Evolutionary conservation across 1,284 basidiomycete species (phyloP), one percentile per base, ranked within the genome.

Genomic region (Microbotryomycetes sp.): DNA sequence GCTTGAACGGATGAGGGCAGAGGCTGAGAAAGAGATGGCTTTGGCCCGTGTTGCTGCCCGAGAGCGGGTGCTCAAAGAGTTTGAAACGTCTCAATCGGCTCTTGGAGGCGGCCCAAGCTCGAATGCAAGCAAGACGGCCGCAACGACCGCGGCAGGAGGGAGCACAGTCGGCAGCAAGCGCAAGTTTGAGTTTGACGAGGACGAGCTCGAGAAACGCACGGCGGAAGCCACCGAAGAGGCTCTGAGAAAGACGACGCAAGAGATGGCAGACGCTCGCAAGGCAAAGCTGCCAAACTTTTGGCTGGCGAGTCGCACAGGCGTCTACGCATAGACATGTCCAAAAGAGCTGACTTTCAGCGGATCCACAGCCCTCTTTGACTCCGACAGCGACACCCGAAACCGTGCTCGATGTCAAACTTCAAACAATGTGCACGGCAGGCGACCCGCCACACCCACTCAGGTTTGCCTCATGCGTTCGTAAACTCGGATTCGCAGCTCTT

Each of bases 211-310:
- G 64, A 77, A 77, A 31, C 79, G 89, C 6, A 82, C 87, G 26
- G 79, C 78, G 16, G 86, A 90, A 73, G 91, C 90, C 0, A 91
- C 94, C 74, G 88, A 89, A 56, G 85, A 83, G 21, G 92, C 92
- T 0, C 76, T 91, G 53, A 81, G 80, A 29, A 78, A 84, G 68
- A 89, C 96, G 47, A 89, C 91, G 73, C 80, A 80, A 27, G 92
- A 97, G 74, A 68, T 76, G 71, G 84, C 85, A 0, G 89, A 91
- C 64, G 81, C 86, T 3, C 78, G 93, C 55, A 87, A 86, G 62
- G 82, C 84, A 60, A 94, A 94, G 74, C 81, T 97, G 6, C 91
- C 92, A 0, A 90, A 93, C 69, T 97, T 94, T 74, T 97, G 92
- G 92, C 79, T 96, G 49, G 69, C 70, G 27, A 29, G 67, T 60